Evolutionary conservation across 1,284 basidiomycete genomes (phyloP).

Genomic region (Flammula alnicola): DNA sequence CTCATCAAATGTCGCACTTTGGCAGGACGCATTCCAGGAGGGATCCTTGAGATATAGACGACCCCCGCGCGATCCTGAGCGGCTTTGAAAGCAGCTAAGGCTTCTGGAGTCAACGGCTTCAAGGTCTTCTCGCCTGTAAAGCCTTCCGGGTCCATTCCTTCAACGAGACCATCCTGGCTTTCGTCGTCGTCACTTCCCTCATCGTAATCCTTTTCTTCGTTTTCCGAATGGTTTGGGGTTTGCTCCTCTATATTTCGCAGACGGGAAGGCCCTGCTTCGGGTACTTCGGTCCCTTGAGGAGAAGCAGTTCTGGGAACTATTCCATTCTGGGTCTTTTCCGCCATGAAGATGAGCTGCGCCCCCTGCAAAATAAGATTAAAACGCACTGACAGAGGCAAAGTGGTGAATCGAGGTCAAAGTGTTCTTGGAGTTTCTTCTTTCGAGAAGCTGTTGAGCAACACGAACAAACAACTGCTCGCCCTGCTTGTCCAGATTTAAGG

Average conservation of each 20-base stretch:
- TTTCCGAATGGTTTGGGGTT: background rate
- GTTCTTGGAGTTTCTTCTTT: background rate
- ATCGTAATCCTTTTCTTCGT: slow-evolving; percentile 9
- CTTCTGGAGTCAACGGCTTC: slow-evolving; percentile 73
- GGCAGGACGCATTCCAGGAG: slow-evolving; percentile 97
- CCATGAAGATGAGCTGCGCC: slow-evolving; percentile 8
- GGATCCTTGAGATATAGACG: slow-evolving; percentile 94
- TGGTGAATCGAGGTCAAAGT: background rate
- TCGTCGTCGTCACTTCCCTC: slow-evolving; percentile 17
- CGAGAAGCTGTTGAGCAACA: slow-evolving; percentile 3
- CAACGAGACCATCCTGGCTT: slow-evolving; percentile 22
- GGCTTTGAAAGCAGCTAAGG: slow-evolving; percentile 70
- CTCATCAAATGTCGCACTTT: slow-evolving; percentile 95
- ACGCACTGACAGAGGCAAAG: background rate
- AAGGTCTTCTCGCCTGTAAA: slow-evolving; percentile 63
- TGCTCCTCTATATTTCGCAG: slow-evolving; percentile 2
- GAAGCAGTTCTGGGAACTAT: background rate
- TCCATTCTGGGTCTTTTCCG: background rate
- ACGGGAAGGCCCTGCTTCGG: slow-evolving; percentile 27
- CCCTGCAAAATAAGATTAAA: background rate
- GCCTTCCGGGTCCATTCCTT: slow-evolving; percentile 60
- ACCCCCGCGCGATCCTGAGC: slow-evolving; percentile 80
- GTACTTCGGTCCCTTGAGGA: background rate
- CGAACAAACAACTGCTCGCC: background rate
- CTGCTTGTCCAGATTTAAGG: no score